Evolutionary conservation across 139 green algal species (phyloP).

Genomic region (Pleodorina starrii): DNA sequence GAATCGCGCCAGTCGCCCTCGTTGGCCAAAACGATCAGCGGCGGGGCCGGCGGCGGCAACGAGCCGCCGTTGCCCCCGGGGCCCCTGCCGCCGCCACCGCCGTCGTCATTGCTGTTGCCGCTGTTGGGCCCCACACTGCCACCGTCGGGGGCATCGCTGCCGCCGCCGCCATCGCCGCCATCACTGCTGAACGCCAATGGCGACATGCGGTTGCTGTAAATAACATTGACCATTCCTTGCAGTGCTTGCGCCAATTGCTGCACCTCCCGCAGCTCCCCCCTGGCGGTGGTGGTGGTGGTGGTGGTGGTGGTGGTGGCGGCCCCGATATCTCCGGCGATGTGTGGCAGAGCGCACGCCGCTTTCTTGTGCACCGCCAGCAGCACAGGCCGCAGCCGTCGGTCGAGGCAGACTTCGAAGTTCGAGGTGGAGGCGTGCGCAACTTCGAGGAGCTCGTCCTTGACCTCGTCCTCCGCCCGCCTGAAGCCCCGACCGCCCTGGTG

Average conservation of each 20-base stretch:
- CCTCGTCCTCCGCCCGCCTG: neutral
- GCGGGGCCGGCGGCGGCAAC: neutral
- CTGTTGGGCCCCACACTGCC: neutral
- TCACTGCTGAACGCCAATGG: neutral
- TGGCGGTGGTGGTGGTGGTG: neutral
- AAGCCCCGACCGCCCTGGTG: neutral
- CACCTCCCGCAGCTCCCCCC: neutral
- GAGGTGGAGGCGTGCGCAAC: neutral
- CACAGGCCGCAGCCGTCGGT: neutral
- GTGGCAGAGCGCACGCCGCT: neutral
- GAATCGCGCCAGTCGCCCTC: neutral
- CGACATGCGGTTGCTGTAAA: neutral
- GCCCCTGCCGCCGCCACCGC: neutral
- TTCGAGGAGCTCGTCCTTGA: neutral
- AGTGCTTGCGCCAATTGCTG: neutral
- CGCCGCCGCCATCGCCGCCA: neutral
- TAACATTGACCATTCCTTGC: neutral
- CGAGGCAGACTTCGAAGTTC: neutral
- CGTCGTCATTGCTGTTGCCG: neutral
- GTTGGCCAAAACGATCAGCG: neutral
- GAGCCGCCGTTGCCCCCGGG: too few species aligned
- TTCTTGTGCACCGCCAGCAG: neutral
- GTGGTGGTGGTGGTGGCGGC: neutral
- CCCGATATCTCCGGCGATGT: neutral
- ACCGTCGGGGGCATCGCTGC: neutral